Evolutionary conservation across 2,329 filamentous ascomycete genomes (phyloP), one percentile per base, ranked within the genome.

Genomic region (Xylariaceae sp.): DNA sequence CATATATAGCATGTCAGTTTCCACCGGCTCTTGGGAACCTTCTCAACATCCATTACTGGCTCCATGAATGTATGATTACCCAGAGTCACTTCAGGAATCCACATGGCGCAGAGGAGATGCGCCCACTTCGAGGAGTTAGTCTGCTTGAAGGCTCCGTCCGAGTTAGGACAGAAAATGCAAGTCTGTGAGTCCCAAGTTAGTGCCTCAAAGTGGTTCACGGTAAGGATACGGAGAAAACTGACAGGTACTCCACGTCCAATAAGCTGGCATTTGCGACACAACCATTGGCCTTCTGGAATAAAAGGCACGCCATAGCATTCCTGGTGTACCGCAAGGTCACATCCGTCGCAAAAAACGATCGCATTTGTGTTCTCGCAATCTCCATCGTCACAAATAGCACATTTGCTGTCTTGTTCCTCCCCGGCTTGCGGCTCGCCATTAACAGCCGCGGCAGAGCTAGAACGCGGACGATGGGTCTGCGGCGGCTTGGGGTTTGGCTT

Each of bases 301-400:
- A 96, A 98, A 1, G 93, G 93, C 35, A 98, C 93, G 42, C 93
- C 93, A 61, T 98, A 98, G 65, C 93, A 98, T 69, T 98, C 93
- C 64, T 98, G 93, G 64, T 98, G 93, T 9, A 98, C 93, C 3
- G 93, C 93, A 38, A 98, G 72, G 65, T 98, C 94, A 65, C 93
- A 98, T 3, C 93, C 93, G 61, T 98, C 93, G 62, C 93, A 98
- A 61, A 98, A 98, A 17, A 98, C 93, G 57, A 98, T 98, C 1
- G 93, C 93, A 60, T 98, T 98, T 17, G 93, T 94, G 64, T 98
- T 98, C 67, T 98, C 93, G 60, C 93, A 98, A 60, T 98, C 93
- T n/a, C 93, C 93, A 59, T 98, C 93, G 60, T 98, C 93, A 62
- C 93, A 98, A 43, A 98, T 94, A 17, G 89, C 90, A 61, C 93